These are phyloP conservation scores for Persicaria maculosa DNA, from an alignment of 148 eudicot species.

Conservation along the genomic window DNA sequence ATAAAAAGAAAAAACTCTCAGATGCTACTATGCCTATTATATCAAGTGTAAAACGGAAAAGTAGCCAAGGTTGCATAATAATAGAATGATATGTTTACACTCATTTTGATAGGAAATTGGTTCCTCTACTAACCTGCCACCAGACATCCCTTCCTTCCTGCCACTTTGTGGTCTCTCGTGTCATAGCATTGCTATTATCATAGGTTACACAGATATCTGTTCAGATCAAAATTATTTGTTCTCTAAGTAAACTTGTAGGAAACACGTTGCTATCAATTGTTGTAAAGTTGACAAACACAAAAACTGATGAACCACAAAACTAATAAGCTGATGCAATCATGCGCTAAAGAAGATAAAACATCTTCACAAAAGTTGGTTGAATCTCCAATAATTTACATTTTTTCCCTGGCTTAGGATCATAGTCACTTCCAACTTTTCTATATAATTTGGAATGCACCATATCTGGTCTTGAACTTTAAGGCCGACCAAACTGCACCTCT, in stretches of 20 bases:
- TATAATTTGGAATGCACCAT: background rate
- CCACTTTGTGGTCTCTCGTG: conserved; percentile 76
- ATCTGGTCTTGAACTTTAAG: background rate
- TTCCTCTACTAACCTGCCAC: conserved; percentile 83
- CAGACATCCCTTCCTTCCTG: conserved; percentile 73
- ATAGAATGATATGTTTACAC: background rate
- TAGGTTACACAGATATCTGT: conserved; percentile 84
- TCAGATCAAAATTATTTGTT: conserved; percentile 14
- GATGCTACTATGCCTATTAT: background rate
- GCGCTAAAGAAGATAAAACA: background rate
- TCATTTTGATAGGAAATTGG: background rate
- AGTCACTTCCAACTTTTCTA: background rate
- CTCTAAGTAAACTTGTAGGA: background rate
- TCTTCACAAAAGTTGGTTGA: background rate
- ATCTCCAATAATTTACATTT: background rate
- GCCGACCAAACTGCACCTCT: background rate
- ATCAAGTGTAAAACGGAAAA: background rate
- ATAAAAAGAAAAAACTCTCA: background rate
- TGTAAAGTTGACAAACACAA: background rate
- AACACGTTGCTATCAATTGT: background rate
- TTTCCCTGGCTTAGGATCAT: background rate
- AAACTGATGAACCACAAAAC: background rate
- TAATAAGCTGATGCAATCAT: background rate
- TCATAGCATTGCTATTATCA: conserved; percentile 74
- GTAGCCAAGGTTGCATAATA: background rate